Evolutionary conservation across 768 basidiomycete genomes (phyloP).

Genomic region (Rhodotorula taiwanensis): DNA sequence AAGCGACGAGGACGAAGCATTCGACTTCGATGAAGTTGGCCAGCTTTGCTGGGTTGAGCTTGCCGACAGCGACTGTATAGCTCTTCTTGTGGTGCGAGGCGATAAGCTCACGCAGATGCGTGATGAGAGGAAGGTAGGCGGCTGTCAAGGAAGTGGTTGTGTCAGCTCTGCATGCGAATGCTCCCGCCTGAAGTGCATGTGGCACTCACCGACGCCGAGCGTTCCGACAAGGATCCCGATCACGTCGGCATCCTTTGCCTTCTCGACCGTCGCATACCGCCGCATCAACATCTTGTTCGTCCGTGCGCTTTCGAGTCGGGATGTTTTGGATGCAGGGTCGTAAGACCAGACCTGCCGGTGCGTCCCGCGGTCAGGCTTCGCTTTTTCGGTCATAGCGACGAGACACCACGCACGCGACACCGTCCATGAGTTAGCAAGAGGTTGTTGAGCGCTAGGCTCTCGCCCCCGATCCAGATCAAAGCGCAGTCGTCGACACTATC

Average conservation of each 20-base stretch:
- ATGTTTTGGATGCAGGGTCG: constrained; percentile 53
- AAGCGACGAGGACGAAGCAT: constrained; percentile 89
- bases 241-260: constrained; percentile 83
- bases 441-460: constrained; percentile 74
- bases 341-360: constrained; percentile 63
- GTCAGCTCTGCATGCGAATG: too few relatives aligned
- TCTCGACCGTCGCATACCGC: constrained; percentile 77
- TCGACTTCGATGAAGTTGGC: constrained; percentile 95
- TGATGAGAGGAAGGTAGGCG: constrained; percentile 77
- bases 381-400: background rate
- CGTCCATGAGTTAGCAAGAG: constrained; percentile 72
- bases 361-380: too few relatives aligned
- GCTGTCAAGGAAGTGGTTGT: too few relatives aligned
- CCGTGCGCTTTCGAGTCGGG: constrained; percentile 57
- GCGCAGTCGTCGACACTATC: constrained; percentile 42
- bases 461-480: constrained; percentile 65
- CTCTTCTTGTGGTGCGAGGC: constrained; percentile 68
- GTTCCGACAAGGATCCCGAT: constrained; percentile 94
- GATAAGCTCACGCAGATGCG: constrained; percentile 67
- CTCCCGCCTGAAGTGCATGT: too few relatives aligned
- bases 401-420: constrained; percentile 51
- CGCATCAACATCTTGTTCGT: constrained; percentile 83
- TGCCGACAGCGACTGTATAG: constrained; percentile 92
- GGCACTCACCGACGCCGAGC: constrained; percentile 67
- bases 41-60: constrained; percentile 87